A percentile compares a stretch with the other conserved stretches of the same genome.
phyloP scores from a whole-genome alignment of 2,329 filamentous ascomycete species.

The Cladosporium sp. region DNA sequence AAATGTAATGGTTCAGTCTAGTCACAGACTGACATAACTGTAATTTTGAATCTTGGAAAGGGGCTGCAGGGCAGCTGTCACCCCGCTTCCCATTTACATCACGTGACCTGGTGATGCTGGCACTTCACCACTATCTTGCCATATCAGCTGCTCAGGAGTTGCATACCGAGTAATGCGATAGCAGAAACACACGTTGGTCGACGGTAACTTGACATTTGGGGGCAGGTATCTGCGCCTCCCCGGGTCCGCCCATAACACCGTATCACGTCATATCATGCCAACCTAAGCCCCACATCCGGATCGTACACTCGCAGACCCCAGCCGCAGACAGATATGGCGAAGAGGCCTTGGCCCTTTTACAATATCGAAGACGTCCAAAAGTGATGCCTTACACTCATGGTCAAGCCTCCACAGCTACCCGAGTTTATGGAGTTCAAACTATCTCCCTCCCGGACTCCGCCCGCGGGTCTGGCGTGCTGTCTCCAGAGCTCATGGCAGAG shows the following conservation, averaged over 20 bases:
- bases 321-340: not conserved
- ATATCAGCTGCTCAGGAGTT: not conserved
- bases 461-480: constrained; percentile 9
- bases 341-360: not conserved
- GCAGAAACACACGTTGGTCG: not conserved
- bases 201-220: not conserved
- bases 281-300: not conserved
- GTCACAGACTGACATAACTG: not conserved
- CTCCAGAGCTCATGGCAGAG: constrained; percentile 26
- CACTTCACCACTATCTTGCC: not conserved
- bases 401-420: not conserved
- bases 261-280: not conserved
- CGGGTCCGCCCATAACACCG: not conserved
- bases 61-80: not conserved
- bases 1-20: not conserved
- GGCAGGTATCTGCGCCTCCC: not conserved
- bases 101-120: not conserved
- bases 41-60: not conserved
- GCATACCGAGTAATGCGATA: not conserved
- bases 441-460: constrained; percentile 12
- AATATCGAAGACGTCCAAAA: not conserved
- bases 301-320: not conserved
- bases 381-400: not conserved
- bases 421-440: not conserved
- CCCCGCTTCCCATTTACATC: not conserved